Evolutionary conservation across 1,284 basidiomycete species (phyloP), one percentile per base, ranked within the genome.

Genomic region (Pascua guehoae): DNA sequence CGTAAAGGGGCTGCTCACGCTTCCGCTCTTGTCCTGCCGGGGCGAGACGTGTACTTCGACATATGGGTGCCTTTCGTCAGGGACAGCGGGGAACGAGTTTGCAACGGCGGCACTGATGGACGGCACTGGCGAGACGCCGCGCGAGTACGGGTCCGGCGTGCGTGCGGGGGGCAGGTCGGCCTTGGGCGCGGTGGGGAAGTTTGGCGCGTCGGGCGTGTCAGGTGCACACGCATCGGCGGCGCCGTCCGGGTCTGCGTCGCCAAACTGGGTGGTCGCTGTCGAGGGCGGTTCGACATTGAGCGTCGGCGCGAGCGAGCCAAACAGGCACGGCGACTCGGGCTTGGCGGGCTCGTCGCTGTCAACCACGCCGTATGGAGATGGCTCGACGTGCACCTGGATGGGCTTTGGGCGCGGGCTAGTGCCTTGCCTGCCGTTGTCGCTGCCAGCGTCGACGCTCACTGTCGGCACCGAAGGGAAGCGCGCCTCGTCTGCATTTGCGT

Each of bases 21-120:
- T n/a, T 16, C 32, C 36, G 32, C 46, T 11, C 47, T 49, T 42
- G n/a, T 24, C 18, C 12, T 56, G 53, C 10, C 24, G 24, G 24
- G 60, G 62, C 9, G 66, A 66, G 37, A 74, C 67, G 51, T 74
- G 72, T 2, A 75, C 71, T 24, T 70, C 62, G 12, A 75, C 71
- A 32, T 72, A 62, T 0, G 71, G 71, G 54, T 71, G 69, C 47
- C 68, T 65, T 49, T 73, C 72, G 53, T 73, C 70, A 9, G 74
- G 74, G 2, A 75, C 74, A 17, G 63, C 64, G 3, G 74, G 74
- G 66, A 75, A 74, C 0, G 64, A 41, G 44, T 46, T 38, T 17
- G 47, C 17, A 7, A 41, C 15, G 10, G 44, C 39, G 14, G 51
- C 8, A 2, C 44, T 40, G 37, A 47, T 40, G 45, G 24, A 32